Evolutionary conservation across 2,329 filamentous ascomycete genomes (phyloP), one percentile per base, ranked within the genome.

Genomic region (Cladosporium sp.): DNA sequence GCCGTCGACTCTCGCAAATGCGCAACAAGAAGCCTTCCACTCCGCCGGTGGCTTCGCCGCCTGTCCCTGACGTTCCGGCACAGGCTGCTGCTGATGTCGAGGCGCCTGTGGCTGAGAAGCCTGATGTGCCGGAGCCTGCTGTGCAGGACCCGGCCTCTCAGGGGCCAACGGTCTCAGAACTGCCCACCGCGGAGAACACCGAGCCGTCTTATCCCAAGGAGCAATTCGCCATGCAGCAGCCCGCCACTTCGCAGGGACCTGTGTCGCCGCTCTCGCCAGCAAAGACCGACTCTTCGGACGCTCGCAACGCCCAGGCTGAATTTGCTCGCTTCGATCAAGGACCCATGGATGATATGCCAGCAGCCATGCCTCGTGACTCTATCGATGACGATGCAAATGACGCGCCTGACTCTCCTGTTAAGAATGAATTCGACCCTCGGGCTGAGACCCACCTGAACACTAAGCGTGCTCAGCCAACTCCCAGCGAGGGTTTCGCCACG

Each of bases 271-370:
- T 56, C 35, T 52, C 55, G 9, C 55, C 59, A 4, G 85, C 85
- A 5, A 79, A 77, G 4, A 75, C 84, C 30, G 79, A 82, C 59
- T 82, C 76, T 1, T 69, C 72, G 7, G 80, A 86, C 54, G 77
- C 76, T 7, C 69, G 71, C 36, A 77, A 84, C 57, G 79, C 81
- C n/a, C 72, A 75, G 27, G 69, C 77, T 9, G 83, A 84, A 50
- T 83, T 84, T 61, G 78, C 78, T 13, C 75, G 74, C 19, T 97
- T 97, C 63, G 86, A 93, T 62, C 92, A 97, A 70, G 93, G 91
- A 2, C 93, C 93, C 1, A 77, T 96, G 19, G 69, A 80, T 8
- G 90, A 97, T 50, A 86, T 93, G 66, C 92, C 93, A 3, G 88
- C 90, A 1, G 95, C 94, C 62, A 76, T 81, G 9, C 88, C 88